Conservation (phyloP, 352 stramenopile species). For the Pythium guiyangense region DNA sequence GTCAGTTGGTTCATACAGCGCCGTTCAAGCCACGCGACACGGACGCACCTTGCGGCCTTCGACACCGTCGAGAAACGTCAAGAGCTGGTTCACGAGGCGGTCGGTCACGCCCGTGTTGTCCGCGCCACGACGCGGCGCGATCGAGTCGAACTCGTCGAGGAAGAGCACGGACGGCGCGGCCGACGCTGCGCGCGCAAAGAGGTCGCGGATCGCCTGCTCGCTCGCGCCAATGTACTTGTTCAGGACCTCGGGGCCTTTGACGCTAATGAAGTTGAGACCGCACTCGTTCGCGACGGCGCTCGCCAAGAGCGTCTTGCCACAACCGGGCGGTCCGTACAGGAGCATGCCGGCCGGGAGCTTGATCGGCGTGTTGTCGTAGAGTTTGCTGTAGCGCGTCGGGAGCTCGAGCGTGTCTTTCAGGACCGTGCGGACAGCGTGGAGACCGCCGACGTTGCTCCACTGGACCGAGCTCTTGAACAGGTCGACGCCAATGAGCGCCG, state of each 20-base stretch:
- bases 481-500: conserved; percentile 72
- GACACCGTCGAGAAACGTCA: conserved; percentile 97
- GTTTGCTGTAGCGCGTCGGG: conserved; percentile 67
- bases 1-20: neutral
- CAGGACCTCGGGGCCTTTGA: conserved; percentile 88
- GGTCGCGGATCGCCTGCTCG: conserved; percentile 85
- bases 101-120: conserved; percentile 96
- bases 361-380: conserved; percentile 81
- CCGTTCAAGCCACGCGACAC: conserved; percentile 1
- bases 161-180: conserved; percentile 81
- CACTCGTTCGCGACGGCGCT: conserved; percentile 85
- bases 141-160: conserved; percentile 93
- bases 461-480: conserved; percentile 84
- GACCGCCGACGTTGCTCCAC: conserved; percentile 85
- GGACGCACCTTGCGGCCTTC: conserved; percentile 78
- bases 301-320: conserved; percentile 87
- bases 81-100: conserved; percentile 96
- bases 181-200: conserved; percentile 74
- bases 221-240: conserved; percentile 91
- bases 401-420: conserved; percentile 89
- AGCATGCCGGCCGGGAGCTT: conserved; percentile 85
- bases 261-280: conserved; percentile 87
- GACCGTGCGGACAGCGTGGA: conserved; percentile 72
- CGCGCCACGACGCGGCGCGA: conserved; percentile 91
- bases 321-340: conserved; percentile 89